Conservation (phyloP, 305 asterid genomes). For the Fraxinus albicans region DNA sequence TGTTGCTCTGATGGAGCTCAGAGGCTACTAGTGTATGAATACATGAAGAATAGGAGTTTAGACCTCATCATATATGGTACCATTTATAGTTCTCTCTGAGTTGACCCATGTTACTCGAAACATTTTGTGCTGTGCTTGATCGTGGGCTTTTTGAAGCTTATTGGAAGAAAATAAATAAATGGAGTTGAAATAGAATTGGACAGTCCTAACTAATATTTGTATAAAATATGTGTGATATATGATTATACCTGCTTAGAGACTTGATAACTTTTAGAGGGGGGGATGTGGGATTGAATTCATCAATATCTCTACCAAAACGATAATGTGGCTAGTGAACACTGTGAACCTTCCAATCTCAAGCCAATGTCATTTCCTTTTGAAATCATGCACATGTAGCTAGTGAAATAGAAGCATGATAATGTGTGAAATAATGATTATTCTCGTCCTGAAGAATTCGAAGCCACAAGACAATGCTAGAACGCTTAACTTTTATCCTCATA, state of each 20-base stretch:
- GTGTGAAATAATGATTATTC: not conserved
- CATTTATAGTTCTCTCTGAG: not conserved
- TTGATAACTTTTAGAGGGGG: not conserved
- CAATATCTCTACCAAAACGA: not conserved
- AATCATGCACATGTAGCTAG: not conserved
- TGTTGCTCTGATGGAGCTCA: slow-evolving; percentile 78
- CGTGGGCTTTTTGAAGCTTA: not conserved
- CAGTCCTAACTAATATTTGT: not conserved
- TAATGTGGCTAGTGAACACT: not conserved
- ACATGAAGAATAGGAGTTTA: slow-evolving; percentile 71
- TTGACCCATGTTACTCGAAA: not conserved
- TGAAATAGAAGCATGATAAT: not conserved
- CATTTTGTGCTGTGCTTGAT: not conserved
- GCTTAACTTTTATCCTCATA: not conserved
- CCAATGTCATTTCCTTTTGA: not conserved
- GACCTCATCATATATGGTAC: slow-evolving; percentile 69
- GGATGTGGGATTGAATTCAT: not conserved
- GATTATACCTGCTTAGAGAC: not conserved
- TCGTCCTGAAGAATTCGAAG: not conserved
- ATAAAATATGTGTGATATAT: not conserved
- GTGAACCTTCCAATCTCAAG: not conserved
- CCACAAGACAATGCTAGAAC: not conserved
- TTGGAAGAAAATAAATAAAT: not conserved
- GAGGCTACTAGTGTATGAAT: slow-evolving; percentile 71
- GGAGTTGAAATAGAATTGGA: not conserved